A percentile compares a stretch with the other conserved stretches of the same genome.
phyloP scores from a whole-genome alignment of 768 basidiomycete species.

The Dacryopinax spathularia region DNA sequence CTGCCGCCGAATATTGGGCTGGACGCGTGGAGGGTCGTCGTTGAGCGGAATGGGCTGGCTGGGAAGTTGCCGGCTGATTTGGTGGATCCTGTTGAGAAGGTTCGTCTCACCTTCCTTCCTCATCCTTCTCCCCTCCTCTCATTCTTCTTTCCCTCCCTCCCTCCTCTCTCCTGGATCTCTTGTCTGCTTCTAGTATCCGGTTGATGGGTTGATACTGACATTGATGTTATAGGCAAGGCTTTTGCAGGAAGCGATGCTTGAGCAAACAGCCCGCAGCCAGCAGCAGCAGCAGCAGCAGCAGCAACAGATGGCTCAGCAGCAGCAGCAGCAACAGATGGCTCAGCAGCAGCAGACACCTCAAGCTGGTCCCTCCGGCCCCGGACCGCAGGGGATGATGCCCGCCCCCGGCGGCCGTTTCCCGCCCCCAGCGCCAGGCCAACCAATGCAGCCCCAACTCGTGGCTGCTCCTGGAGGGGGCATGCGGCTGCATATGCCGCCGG shows the following conservation, averaged over 20 bases:
- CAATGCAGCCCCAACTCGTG: conserved; percentile 35
- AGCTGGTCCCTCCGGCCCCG: conserved; percentile 17
- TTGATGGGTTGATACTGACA: background rate
- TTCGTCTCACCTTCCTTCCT: background rate
- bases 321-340: conserved; percentile 17
- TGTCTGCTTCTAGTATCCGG: background rate
- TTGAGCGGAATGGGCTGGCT: background rate
- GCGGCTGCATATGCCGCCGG: conserved; percentile 25
- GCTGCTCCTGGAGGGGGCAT: conserved; percentile 41
- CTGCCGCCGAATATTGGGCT: background rate
- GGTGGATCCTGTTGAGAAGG: background rate
- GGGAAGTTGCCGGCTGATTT: background rate
- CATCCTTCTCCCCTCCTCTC: no score
- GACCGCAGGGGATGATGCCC: conserved; percentile 43
- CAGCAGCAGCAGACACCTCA: conserved; percentile 20
- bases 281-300: conserved; percentile 18
- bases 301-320: conserved; percentile 16
- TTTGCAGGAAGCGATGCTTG: background rate
- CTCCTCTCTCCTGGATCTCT: no score
- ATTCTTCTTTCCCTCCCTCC: no score
- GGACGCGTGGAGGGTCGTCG: background rate
- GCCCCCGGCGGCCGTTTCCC: conserved; percentile 32
- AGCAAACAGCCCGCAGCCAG: conserved; percentile 9
- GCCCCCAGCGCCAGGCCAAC: conserved; percentile 30
- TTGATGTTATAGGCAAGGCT: background rate